A percentile compares a stretch with the other conserved stretches of the same genome.
These are phyloP conservation scores for Salvia hispanica DNA, from an alignment of 257 asterid species.

Conservation along the genomic window DNA sequence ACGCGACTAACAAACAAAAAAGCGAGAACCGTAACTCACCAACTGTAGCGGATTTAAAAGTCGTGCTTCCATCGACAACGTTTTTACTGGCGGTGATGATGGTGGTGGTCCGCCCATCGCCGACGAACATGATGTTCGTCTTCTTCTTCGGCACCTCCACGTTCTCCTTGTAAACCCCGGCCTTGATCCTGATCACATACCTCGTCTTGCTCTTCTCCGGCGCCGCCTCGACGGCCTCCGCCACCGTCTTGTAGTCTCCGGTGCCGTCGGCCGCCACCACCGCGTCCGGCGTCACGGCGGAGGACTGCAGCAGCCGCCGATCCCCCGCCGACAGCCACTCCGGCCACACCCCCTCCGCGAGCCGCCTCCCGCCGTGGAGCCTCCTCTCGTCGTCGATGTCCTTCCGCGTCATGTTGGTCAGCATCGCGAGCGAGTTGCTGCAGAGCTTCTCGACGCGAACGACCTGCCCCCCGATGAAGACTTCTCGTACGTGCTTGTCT, in stretches of 20 bases:
- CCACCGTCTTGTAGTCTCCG: conserved; percentile 62
- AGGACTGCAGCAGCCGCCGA: conserved; percentile 69
- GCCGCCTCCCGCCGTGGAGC: conserved; percentile 46
- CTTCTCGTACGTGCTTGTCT: conserved; percentile 53
- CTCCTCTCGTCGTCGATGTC: conserved; percentile 49
- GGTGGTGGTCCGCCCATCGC: conserved; percentile 74
- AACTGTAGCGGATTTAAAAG: conserved; percentile 85
- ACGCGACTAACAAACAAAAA: neutral
- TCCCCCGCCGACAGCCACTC: conserved; percentile 80
- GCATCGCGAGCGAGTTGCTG: conserved; percentile 83
- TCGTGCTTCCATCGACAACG: conserved; percentile 72
- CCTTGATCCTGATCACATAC: conserved; percentile 66
- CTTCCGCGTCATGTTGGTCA: conserved; percentile 63
- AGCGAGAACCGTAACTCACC: conserved; percentile 46
- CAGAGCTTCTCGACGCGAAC: conserved; percentile 69
- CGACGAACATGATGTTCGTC: conserved; percentile 72
- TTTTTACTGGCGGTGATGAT: conserved; percentile 72
- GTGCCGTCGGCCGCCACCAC: conserved; percentile 92
- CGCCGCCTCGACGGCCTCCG: conserved; percentile 85
- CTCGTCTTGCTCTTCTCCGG: conserved; percentile 62
- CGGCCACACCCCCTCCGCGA: conserved; percentile 56
- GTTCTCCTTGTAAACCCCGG: conserved; percentile 78
- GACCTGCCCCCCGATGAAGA: conserved; percentile 46
- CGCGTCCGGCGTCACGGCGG: conserved; percentile 57
- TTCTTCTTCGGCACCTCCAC: conserved; percentile 68